Evolutionary conservation across 768 basidiomycete genomes (phyloP).

Genomic region (Russula emetica): DNA sequence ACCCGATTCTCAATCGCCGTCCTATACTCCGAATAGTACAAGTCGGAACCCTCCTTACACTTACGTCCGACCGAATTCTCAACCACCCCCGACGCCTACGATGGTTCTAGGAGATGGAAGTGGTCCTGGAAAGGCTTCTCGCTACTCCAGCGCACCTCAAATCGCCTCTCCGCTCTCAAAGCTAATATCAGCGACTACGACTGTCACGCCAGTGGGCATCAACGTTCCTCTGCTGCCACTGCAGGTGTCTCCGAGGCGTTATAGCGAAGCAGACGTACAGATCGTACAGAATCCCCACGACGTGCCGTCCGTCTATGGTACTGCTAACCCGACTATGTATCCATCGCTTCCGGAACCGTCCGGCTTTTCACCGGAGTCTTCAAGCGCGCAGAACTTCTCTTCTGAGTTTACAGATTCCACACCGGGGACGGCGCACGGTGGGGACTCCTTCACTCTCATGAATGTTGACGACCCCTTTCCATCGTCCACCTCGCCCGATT

Average conservation of each 20-base stretch:
- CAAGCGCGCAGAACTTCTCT: not conserved
- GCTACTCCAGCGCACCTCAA: not conserved
- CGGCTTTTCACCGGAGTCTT: not conserved
- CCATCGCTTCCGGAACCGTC: not conserved
- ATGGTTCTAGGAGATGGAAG: not conserved
- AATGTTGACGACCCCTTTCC: not conserved
- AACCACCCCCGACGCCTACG: not conserved
- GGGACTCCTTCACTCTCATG: not conserved
- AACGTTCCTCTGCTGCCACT: not conserved
- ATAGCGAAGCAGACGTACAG: not conserved
- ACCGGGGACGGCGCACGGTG: not conserved
- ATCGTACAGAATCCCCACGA: not conserved
- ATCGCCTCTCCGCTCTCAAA: not conserved
- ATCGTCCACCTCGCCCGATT: not conserved
- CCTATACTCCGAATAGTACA: not conserved
- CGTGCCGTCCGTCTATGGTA: not conserved
- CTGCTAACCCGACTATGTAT: not conserved
- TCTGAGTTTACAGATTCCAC: not conserved
- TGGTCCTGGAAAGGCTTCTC: not conserved
- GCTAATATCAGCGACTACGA: not conserved
- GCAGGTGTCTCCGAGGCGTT: not conserved
- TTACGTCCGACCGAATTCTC: constrained; percentile 4
- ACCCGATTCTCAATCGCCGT: not conserved
- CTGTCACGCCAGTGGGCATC: no score
- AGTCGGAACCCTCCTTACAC: not conserved